phyloP scores from a whole-genome alignment of 1,139 yeast genomes.

The Meyerozyma elateridarum region DNA sequence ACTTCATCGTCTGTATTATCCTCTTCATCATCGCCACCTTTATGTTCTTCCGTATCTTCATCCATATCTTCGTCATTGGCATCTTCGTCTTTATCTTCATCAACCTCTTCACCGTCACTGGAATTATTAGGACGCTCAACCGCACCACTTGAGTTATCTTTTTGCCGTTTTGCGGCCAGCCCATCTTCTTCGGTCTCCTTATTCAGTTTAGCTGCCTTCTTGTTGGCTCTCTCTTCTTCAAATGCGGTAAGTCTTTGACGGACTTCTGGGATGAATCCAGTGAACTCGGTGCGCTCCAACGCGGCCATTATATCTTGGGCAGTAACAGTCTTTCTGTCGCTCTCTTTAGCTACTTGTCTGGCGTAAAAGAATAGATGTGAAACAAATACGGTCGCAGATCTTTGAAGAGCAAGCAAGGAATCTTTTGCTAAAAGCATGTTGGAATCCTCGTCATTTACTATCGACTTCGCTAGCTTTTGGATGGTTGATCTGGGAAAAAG shows the following conservation, averaged over 20 bases:
- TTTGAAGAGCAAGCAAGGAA: conserved; percentile 58
- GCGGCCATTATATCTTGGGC: conserved; percentile 64
- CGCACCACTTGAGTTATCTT: conserved; percentile 4
- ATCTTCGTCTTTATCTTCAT: conserved; percentile 9
- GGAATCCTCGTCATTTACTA: conserved; percentile 17
- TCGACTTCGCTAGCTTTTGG: conserved; percentile 50
- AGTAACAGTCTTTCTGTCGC: conserved; percentile 55
- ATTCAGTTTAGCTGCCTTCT: conserved; percentile 7
- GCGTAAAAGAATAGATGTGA: conserved; percentile 64
- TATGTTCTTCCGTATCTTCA: conserved; percentile 9
- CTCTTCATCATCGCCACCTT: conserved; percentile 10
- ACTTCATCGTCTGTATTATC: conserved; percentile 5
- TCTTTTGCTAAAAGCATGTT: conserved; percentile 56
- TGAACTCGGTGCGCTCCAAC: conserved; percentile 51
- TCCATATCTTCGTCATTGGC: conserved; percentile 9
- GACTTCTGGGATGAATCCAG: conserved; percentile 50
- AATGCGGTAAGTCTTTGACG: conserved; percentile 45
- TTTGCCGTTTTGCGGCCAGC: conserved; percentile 9
- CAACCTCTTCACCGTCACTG: conserved; percentile 18
- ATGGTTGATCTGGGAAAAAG: conserved; percentile 65
- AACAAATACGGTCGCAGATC: conserved; percentile 71
- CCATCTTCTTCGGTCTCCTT: conserved; percentile 6
- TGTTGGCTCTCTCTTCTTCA: conserved; percentile 18
- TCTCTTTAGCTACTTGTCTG: conserved; percentile 46
- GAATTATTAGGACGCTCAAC: conserved; percentile 15